These are phyloP conservation scores for Mycena galericulata DNA, from an alignment of 768 basidiomycete species.

Conservation along the genomic window DNA sequence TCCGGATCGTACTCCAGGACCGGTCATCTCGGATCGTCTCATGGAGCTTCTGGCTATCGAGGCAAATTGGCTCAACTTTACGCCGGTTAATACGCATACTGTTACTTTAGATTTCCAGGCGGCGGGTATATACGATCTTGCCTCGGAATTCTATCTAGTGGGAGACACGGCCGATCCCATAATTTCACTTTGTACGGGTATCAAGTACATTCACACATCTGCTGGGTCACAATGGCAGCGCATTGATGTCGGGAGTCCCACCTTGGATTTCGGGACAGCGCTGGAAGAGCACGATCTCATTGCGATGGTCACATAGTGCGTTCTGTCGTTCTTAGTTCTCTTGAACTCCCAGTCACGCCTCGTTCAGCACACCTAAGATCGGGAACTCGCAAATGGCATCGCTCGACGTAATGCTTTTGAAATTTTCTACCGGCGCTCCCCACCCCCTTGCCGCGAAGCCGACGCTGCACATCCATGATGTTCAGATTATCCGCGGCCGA, in stretches of 20 bases:
- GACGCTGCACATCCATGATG: background rate
- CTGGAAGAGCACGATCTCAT: slow-evolving; percentile 32
- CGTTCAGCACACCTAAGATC: slow-evolving; percentile 4
- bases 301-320: slow-evolving; percentile 25
- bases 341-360: background rate
- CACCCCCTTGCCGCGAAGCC: slow-evolving; percentile 12
- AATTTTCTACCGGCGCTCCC: slow-evolving; percentile 16
- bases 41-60: background rate
- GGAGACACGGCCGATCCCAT: background rate
- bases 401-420: slow-evolving; percentile 7
- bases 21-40: slow-evolving; percentile 9
- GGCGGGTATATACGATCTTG: slow-evolving; percentile 7
- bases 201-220: slow-evolving; percentile 13
- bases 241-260: slow-evolving; percentile 6
- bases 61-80: slow-evolving; percentile 10
- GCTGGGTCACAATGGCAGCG: background rate
- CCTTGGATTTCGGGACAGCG: slow-evolving; percentile 24
- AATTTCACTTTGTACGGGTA: background rate
- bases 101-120: slow-evolving; percentile 1
- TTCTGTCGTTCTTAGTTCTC: background rate
- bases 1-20: background rate
- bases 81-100: background rate
- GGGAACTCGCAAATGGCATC: background rate
- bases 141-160: slow-evolving; percentile 3
- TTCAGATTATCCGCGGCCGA: background rate